A percentile compares a stretch with the other conserved stretches of the same genome.
phyloP scores from a whole-genome alignment of 2,329 filamentous ascomycete genomes.

The Biscogniauxia sp. region DNA sequence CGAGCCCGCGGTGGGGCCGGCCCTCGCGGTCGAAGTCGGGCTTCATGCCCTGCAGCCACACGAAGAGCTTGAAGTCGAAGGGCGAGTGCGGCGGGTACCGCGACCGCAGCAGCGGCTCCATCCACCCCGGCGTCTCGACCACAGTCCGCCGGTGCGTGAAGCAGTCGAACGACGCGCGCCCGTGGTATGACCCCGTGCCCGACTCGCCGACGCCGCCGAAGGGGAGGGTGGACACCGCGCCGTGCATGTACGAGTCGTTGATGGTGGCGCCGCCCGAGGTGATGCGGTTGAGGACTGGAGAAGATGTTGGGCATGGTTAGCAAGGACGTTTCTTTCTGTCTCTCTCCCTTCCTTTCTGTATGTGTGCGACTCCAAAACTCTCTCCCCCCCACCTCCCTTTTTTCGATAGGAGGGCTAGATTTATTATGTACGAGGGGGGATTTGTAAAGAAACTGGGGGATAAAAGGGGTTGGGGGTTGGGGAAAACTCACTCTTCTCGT shows the following conservation, averaged over 20 bases:
- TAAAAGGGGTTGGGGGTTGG: neutral
- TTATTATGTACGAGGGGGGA: neutral
- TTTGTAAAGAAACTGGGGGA: neutral
- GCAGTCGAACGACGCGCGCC: conserved; percentile 68
- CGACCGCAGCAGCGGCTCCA: conserved; percentile 64
- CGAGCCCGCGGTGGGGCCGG: conserved; percentile 46
- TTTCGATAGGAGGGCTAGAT: no score
- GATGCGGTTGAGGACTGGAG: conserved; percentile 53
- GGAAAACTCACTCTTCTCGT: conserved; percentile 61
- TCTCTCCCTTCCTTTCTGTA: conserved; percentile 6
- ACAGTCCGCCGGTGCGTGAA: conserved; percentile 48
- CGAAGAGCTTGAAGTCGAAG: conserved; percentile 43
- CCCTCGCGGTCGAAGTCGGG: conserved; percentile 64
- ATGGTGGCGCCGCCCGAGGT: conserved; percentile 67
- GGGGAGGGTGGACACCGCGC: conserved; percentile 65
- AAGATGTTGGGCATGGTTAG: neutral
- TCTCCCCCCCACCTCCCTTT: no score
- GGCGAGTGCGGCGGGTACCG: conserved; percentile 64
- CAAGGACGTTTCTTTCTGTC: neutral
- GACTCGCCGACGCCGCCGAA: conserved; percentile 84
- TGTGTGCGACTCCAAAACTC: neutral
- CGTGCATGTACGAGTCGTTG: conserved; percentile 70
- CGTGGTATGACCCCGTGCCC: conserved; percentile 74
- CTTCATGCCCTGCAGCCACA: conserved; percentile 41
- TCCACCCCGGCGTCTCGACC: conserved; percentile 63